Evolutionary conservation across 306 rosid species (phyloP), one percentile per base, ranked within the genome.

Genomic region (Fragaria ananassa): DNA sequence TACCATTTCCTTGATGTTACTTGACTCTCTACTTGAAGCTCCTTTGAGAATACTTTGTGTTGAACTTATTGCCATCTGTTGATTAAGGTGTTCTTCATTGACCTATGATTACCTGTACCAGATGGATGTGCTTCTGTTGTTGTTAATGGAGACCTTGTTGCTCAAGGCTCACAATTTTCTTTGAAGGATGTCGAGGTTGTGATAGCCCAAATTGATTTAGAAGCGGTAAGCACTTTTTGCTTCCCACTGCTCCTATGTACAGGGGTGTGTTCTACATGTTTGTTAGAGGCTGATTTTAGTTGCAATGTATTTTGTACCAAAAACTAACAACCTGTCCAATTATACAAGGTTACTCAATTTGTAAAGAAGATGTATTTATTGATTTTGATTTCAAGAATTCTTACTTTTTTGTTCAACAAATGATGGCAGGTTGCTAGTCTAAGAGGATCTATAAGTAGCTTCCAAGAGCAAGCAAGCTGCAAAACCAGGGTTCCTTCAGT

Each of bases 391-490:
- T 23, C 15, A 73, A 68, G 39, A 61, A 44, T 77, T 77, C 72
- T 34, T 42, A 74, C 61, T 76, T 41, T 39, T 61, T 68, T 27
- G 68, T 50, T 45, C 58, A 14, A 63, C 81, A 39, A 74, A 56
- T 76, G 34, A 75, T 81, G 83, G 70, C 86, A 95, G 99, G 99
- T 95, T 77, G 90, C 96, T 66, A 95, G 98, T 78, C 93, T 95
- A 42, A 87, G 99, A 91, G 97, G 99, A 66, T 95, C 99, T 54
- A 54, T 95, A 78, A 92, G 99, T 76, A 90, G 96, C 88, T 95
- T 95, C 81, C 99, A 92, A 85, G 97, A 95, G 87, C 99, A 92
- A 86, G 99, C 97, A 81, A 92, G 99, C 86, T 87, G 92, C 83
- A 95, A 95, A 88, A 83, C 70, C 54, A 86, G 42, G 72, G 96